Evolutionary conservation across 441 rosid genomes (phyloP).

Genomic region (Cnidoscolus chayamansa): DNA sequence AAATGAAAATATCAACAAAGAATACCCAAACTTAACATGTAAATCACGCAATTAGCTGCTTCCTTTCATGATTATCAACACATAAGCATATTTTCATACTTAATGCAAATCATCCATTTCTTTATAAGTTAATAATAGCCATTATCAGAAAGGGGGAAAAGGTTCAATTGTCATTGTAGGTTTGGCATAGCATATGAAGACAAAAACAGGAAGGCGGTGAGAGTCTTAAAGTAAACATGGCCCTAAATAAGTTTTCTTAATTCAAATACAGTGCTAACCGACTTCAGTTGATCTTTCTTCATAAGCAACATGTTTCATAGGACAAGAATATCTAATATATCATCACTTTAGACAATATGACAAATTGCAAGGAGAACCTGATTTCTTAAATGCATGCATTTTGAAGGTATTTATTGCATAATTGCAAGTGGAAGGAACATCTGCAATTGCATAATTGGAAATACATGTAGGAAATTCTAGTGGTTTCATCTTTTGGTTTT

Average conservation of each 20-base stretch:
- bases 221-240: conserved; percentile 9
- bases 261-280: neutral
- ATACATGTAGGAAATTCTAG: neutral
- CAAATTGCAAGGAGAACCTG: neutral
- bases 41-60: neutral
- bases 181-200: neutral
- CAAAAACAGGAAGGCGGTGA: neutral
- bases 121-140: neutral
- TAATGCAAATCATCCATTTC: conserved; percentile 8
- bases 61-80: neutral
- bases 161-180: neutral
- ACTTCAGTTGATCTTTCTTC: neutral
- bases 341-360: conserved; percentile 12
- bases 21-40: neutral
- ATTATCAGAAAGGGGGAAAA: neutral
- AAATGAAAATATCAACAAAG: neutral
- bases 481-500: conserved; percentile 17
- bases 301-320: neutral
- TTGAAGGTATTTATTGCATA: neutral
- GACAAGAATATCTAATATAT: neutral
- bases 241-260: conserved; percentile 2
- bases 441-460: conserved; percentile 14
- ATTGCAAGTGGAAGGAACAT: neutral
- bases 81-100: neutral
- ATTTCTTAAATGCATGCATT: neutral